A percentile compares a stretch with the other conserved stretches of the same genome.
phyloP scores from a whole-genome alignment of 2,329 filamentous ascomycete species.

The Teratosphaeria gauchensis region DNA sequence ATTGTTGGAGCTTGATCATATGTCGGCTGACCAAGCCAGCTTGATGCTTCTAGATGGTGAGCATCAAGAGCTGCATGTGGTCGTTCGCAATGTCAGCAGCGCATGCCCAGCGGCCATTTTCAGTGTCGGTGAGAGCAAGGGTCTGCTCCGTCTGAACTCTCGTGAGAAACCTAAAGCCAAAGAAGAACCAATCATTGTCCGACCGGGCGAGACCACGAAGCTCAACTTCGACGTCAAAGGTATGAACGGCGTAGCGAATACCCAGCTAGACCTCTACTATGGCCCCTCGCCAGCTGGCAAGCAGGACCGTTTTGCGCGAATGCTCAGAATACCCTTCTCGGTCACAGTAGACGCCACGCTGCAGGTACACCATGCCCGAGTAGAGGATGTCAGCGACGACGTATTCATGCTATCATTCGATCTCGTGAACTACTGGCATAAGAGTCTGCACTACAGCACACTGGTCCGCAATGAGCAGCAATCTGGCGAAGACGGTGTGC shows the following conservation, averaged over 20 bases:
- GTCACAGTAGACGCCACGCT: constrained; percentile 3
- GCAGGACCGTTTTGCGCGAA: neutral
- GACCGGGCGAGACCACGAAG: constrained; percentile 51
- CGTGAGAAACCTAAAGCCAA: neutral
- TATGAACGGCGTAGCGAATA: constrained; percentile 72
- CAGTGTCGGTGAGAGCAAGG: neutral
- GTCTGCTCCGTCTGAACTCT: constrained; percentile 39
- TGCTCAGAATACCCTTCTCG: constrained; percentile 1
- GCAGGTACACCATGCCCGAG: constrained; percentile 1
- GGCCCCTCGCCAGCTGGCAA: neutral
- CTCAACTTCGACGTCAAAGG: constrained; percentile 81
- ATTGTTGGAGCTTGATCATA: constrained; percentile 62
- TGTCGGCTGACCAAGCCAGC: constrained; percentile 57
- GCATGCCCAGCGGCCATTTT: neutral
- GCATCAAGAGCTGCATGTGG: constrained; percentile 64
- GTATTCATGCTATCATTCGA: constrained; percentile 3
- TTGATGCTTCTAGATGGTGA: constrained; percentile 93
- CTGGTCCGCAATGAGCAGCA: neutral
- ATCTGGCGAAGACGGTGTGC: neutral
- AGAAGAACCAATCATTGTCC: neutral
- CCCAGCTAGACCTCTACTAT: constrained; percentile 76
- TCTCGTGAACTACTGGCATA: constrained; percentile 1
- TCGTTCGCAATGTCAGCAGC: constrained; percentile 54
- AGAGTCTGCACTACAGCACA: neutral
- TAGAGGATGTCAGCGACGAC: neutral